phyloP scores from a whole-genome alignment of 805 yeast species.

The Jamesozyma gamospora region DNA sequence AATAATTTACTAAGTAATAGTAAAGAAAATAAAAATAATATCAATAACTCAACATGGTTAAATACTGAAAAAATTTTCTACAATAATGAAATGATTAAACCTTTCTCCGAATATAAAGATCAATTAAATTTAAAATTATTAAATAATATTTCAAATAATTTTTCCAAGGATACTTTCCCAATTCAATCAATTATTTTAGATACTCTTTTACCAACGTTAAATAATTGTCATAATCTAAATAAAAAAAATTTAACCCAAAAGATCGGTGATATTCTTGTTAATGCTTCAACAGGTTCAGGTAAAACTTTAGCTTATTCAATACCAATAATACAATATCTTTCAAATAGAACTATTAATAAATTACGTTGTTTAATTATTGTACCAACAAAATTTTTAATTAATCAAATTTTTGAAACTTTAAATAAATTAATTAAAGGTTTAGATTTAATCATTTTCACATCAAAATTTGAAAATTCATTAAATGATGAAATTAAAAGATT shows the following conservation, averaged over 20 bases:
- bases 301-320: constrained; percentile 83
- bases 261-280: constrained; percentile 72
- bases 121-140: constrained; percentile 25
- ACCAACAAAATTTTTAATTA: constrained; percentile 82
- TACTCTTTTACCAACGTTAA: constrained; percentile 19
- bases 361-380: constrained; percentile 69
- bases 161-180: constrained; percentile 25
- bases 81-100: constrained; percentile 19
- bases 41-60: constrained; percentile 23
- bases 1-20: too few species aligned
- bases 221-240: constrained; percentile 16
- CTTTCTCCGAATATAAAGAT: constrained; percentile 13
- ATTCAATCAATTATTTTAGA: constrained; percentile 26
- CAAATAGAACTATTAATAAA: constrained; percentile 55
- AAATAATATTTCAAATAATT: constrained; percentile 21
- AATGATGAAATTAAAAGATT: constrained; percentile 54
- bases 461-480: constrained; percentile 49
- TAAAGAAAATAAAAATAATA: constrained; percentile 1
- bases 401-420: constrained; percentile 67
- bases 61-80: constrained; percentile 22
- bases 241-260: constrained; percentile 40
- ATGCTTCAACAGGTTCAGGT: constrained; percentile 95
- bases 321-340: constrained; percentile 67
- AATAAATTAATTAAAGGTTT: constrained; percentile 55
- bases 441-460: constrained; percentile 40